A percentile compares a stretch with the other conserved stretches of the same genome.
These are phyloP conservation scores for Suillus placidus DNA, from an alignment of 768 basidiomycete species.

Conservation along the genomic window DNA sequence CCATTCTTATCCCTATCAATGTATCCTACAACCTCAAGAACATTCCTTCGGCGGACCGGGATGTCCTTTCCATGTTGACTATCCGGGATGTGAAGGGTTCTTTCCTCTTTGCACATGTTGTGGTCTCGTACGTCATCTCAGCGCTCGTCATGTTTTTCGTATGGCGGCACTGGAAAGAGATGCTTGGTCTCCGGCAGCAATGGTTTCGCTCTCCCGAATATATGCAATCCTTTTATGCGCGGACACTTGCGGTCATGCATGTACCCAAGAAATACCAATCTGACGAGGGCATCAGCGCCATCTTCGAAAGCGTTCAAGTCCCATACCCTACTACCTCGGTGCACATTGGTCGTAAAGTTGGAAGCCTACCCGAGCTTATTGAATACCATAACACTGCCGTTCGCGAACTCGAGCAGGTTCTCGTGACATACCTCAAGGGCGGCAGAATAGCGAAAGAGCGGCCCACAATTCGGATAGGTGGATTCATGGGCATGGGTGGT, in stretches of 20 bases:
- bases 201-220: constrained; percentile 95
- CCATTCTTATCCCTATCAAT: constrained; percentile 85
- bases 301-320: constrained; percentile 74
- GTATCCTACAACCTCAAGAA: constrained; percentile 78
- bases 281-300: constrained; percentile 78
- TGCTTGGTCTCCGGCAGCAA: constrained; percentile 75
- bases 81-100: constrained; percentile 79
- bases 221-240: constrained; percentile 87
- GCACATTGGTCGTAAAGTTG: constrained; percentile 86
- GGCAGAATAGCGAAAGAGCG: constrained; percentile 79
- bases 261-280: constrained; percentile 82
- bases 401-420: constrained; percentile 83
- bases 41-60: constrained; percentile 51
- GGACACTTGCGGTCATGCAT: constrained; percentile 81
- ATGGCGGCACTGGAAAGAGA: constrained; percentile 73
- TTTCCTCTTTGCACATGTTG: constrained; percentile 84
- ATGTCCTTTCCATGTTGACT: constrained; percentile 78
- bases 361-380: constrained; percentile 86
- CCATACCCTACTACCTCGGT: constrained; percentile 93
- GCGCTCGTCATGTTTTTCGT: constrained; percentile 70
- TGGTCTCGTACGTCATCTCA: constrained; percentile 79
- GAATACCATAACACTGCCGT: constrained; percentile 94
- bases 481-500: constrained; percentile 82
- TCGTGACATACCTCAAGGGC: constrained; percentile 89
- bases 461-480: constrained; percentile 80